Base-by-base conservation (phyloP, 192 early-diverging fungal species). In the Umbelopsis sp. region DNA sequence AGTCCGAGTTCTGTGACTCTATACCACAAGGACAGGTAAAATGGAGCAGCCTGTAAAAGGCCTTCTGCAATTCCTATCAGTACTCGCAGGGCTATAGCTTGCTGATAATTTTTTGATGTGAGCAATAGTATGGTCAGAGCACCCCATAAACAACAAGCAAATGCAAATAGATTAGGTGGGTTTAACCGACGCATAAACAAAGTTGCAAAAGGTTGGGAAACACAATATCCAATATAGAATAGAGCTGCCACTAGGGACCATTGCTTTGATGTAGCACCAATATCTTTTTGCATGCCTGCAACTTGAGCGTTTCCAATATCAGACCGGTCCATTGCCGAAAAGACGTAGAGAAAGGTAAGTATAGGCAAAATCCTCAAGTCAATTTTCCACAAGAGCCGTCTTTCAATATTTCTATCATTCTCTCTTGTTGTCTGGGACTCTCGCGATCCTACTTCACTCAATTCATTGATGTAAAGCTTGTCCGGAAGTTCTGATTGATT, bases 241-340 rank as follows among this genome's bases (percentile, higher is more conserved):
- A 61, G 16, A 61, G 55, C 25, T 18, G 55, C 55, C 3, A 61
- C 55, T 0, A 61, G 55, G 4, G 55, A 37, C 55, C 55, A 69
- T 50, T 53, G 50, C 7, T 15, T 7, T 25, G 49, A 49, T 2
- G 68, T 15, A 33, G 51, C 44, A 45, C 49, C 49, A 2, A 69
- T 22, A 20, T 69, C 68, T 22, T 51, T 35, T 69, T 69, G 68
- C 68, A 69, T 69, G 44, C 68, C 68, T 27, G 68, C 68, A 13
- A 69, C 50, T 50, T 69, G 68, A 44, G 68, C 68, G 16, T 69
- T 69, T 4, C 68, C 68, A 45, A 69, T 52, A 22, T 69, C 68
- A 69, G 49, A 21, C n/a, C 50, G 68, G 45, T 69, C 68, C 50
- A 69, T 69, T 15, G 68, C 27, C 4, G 68, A 30, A n/a, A 69